A percentile compares a stretch with the other conserved stretches of the same genome.
Evolutionary conservation across 352 stramenopile genomes (phyloP).

Genomic region (Phytophthora agathidicida): DNA sequence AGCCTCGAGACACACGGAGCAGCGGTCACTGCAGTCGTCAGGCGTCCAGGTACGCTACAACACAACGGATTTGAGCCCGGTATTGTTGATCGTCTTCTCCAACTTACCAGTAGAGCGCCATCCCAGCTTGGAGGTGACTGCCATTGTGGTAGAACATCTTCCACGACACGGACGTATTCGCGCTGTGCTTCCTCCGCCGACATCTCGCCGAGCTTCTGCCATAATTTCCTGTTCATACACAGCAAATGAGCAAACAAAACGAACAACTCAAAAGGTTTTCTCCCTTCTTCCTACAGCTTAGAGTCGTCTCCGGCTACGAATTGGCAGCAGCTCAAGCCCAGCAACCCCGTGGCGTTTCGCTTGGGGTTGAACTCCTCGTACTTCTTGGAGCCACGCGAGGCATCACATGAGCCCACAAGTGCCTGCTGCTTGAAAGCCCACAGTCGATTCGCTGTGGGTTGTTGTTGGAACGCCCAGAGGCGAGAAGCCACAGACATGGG

Average conservation of each 20-base stretch:
- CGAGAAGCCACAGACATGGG: slow-evolving; percentile 48
- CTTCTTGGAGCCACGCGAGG: slow-evolving; percentile 49
- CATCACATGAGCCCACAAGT: slow-evolving; percentile 64
- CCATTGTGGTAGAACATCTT: slow-evolving; percentile 62
- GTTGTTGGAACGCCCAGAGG: slow-evolving; percentile 55
- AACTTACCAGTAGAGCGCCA: slow-evolving; percentile 55
- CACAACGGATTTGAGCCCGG: not conserved
- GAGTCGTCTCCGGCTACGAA: slow-evolving; percentile 52
- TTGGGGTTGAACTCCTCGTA: slow-evolving; percentile 39
- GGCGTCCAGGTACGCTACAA: slow-evolving; percentile 68
- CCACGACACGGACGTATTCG: slow-evolving; percentile 63
- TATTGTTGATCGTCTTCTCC: not conserved
- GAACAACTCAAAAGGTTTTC: not conserved
- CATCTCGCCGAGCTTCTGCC: slow-evolving; percentile 70
- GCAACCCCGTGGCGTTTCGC: slow-evolving; percentile 1
- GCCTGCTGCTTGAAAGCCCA: slow-evolving; percentile 70
- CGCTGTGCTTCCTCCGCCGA: slow-evolving; percentile 43
- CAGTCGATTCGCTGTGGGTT: slow-evolving; percentile 40
- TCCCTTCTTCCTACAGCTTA: slow-evolving; percentile 43
- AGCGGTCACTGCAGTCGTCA: slow-evolving; percentile 63
- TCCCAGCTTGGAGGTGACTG: slow-evolving; percentile 52
- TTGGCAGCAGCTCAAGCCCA: slow-evolving; percentile 46
- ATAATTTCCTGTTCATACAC: slow-evolving; percentile 46
- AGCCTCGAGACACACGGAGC: slow-evolving; percentile 56
- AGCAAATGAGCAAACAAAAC: not conserved